Evolutionary conservation across 2,329 filamentous ascomycete genomes (phyloP).

Genomic region (Ceratocystis alfenasii): DNA sequence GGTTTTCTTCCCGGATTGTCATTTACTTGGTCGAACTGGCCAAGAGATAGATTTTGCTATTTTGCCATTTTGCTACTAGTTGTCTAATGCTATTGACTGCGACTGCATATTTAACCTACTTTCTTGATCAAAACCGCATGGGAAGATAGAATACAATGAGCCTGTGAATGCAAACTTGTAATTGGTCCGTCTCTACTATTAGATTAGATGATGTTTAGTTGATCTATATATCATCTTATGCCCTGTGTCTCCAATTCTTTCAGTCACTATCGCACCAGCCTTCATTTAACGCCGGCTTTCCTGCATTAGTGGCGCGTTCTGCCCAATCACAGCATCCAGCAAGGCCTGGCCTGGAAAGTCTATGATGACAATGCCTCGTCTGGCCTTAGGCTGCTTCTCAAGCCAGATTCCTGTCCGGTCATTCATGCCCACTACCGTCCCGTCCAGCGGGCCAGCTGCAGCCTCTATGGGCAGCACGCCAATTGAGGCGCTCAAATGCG

Average conservation of each 20-base stretch:
- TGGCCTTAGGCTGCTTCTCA: slow-evolving; percentile 26
- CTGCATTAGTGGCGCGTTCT: slow-evolving; percentile 30
- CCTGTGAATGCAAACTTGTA: not conserved
- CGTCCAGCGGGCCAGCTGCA: slow-evolving; percentile 36
- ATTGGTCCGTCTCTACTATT: not conserved
- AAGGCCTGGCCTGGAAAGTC: slow-evolving; percentile 38
- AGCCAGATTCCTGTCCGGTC: slow-evolving; percentile 39
- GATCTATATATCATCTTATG: not conserved
- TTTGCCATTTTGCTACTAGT: not conserved
- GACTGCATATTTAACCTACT: not conserved
- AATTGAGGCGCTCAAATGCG: slow-evolving; percentile 38
- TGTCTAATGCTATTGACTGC: not conserved
- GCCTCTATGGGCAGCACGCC: slow-evolving; percentile 40
- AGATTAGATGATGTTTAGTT: not conserved
- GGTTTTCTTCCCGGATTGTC: not conserved
- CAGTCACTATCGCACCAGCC: not conserved
- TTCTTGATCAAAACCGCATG: not conserved
- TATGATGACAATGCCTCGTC: slow-evolving; percentile 37
- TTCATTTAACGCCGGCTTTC: not conserved
- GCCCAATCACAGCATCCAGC: slow-evolving; percentile 33
- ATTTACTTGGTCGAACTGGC: not conserved
- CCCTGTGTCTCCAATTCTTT: not conserved
- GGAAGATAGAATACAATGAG: not conserved
- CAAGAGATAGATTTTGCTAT: slow-evolving; percentile 6
- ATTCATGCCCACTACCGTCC: slow-evolving; percentile 37